phyloP scores from a whole-genome alignment of 345 rosid genomes.

The Moricandia moricandioides region DNA sequence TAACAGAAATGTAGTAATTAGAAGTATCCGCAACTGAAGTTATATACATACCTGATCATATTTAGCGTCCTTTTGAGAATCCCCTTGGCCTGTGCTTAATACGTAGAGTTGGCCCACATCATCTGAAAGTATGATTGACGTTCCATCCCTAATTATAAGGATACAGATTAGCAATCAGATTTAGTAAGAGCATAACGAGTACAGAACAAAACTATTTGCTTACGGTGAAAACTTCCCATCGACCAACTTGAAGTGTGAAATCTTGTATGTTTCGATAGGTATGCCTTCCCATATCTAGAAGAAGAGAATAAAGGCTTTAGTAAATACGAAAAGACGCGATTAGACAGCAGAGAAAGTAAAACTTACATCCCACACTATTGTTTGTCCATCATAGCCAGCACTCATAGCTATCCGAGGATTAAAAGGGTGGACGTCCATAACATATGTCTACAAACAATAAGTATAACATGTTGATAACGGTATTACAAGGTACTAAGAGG shows the following conservation, averaged over 20 bases:
- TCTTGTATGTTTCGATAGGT: constrained; percentile 83
- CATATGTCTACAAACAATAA: constrained; percentile 68
- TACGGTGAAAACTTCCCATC: constrained; percentile 99
- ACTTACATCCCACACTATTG: constrained; percentile 99
- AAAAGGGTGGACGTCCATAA: constrained; percentile 97
- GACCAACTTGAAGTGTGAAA: constrained; percentile 91
- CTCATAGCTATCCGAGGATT: constrained; percentile 99
- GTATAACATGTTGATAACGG: constrained; percentile 8
- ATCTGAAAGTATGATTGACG: constrained; percentile 95
- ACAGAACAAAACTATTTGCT: constrained; percentile 37
- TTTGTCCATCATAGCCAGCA: constrained; percentile 97
- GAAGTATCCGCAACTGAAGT: constrained; percentile 13
- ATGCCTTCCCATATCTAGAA: constrained; percentile 96
- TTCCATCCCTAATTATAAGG: constrained; percentile 72
- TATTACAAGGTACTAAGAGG: not conserved
- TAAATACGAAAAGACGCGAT: constrained; percentile 22
- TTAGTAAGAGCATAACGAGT: constrained; percentile 7
- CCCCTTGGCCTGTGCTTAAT: constrained; percentile 96
- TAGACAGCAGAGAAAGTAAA: constrained; percentile 20
- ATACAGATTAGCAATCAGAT: constrained; percentile 18
- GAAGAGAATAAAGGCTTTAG: constrained; percentile 26
- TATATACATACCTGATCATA: constrained; percentile 78
- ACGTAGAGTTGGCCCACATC: constrained; percentile 95
- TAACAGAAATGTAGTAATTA: not conserved
- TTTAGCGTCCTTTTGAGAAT: constrained; percentile 88